phyloP scores from a whole-genome alignment of 257 asterid genomes.

The Solanum pennellii region DNA sequence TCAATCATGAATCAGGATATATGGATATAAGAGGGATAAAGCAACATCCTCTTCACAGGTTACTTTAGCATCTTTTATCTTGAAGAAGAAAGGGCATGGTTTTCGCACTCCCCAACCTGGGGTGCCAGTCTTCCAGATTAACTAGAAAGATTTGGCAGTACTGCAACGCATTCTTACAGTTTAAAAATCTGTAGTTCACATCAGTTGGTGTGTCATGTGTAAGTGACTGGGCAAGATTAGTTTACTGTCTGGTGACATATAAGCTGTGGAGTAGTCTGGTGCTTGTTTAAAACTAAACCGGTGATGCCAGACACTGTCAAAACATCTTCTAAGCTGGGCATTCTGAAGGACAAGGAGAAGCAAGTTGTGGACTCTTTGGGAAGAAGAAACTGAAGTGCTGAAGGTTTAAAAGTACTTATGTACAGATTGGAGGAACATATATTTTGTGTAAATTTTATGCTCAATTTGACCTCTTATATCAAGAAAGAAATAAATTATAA shows the following conservation, averaged over 20 bases:
- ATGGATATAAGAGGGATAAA: not conserved
- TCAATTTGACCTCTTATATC: not conserved
- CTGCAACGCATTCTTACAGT: not conserved
- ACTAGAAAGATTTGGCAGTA: not conserved
- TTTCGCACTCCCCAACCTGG: not conserved
- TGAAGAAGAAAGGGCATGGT: not conserved
- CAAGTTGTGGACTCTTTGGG: not conserved
- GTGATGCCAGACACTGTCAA: not conserved
- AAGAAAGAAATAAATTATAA: not conserved
- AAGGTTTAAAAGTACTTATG: not conserved
- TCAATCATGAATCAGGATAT: not conserved
- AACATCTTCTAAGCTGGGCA: not conserved
- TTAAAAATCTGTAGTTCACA: not conserved
- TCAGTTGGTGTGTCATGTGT: not conserved
- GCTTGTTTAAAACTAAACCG: not conserved
- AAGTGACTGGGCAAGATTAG: not conserved
- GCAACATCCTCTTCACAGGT: not conserved
- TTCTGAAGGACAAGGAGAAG: not conserved
- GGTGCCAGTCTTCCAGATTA: not conserved
- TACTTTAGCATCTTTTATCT: not conserved
- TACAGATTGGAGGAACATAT: not conserved
- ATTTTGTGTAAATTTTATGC: not conserved
- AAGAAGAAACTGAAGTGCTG: not conserved
- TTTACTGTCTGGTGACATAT: not conserved
- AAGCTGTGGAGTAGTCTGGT: not conserved